Evolutionary conservation across 1,284 basidiomycete species (phyloP), one percentile per base, ranked within the genome.

Genomic region (Cyathus pygmaeus): DNA sequence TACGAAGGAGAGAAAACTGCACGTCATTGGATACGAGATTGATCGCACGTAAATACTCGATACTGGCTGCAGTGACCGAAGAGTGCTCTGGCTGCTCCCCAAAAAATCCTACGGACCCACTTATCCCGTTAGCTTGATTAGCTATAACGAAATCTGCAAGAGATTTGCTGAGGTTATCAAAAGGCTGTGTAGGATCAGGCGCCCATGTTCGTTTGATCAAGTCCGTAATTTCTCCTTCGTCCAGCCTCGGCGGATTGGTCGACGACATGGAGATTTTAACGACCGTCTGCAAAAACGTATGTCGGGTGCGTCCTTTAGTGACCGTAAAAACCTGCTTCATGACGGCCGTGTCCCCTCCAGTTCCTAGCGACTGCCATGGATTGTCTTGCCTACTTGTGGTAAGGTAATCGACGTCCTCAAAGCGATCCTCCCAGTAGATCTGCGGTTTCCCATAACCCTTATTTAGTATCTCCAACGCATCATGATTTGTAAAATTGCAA

Each of bases 261-360:
- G 56, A 52, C 5, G 62, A 1, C 67, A 70, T 65, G 4, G 64
- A 63, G 9, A 61, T 39, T 50, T 67, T 69, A 27, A 67, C 23
- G 2, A 56, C 57, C 15, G 67, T 67, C 49, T 69, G 54, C 13
- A 70, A 31, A 52, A 70, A 70, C 2, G 67, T 70, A 46, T 70
- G 67, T n/a, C 67, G 36, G 36, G 56, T 27, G 2, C 29, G 39
- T 10, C 60, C 65, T 31, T 67, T 70, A n/a, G 69, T 67, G 46
- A 70, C 54, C 4, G 69, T 67, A 49, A 70, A 69, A 15, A 70
- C 64, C 57, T 70, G 69, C 46, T 67, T 69, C 69, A 70, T 69
- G 41, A 61, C 54, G 13, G 58, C 65, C 1, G 67, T 65, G 15
- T 63, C 65, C 3, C 62, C 67, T n/a, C 64, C 64, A 2, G 49